Evolutionary conservation across 2,329 filamentous ascomycete genomes (phyloP).

Genomic region (Zalaria obscura): DNA sequence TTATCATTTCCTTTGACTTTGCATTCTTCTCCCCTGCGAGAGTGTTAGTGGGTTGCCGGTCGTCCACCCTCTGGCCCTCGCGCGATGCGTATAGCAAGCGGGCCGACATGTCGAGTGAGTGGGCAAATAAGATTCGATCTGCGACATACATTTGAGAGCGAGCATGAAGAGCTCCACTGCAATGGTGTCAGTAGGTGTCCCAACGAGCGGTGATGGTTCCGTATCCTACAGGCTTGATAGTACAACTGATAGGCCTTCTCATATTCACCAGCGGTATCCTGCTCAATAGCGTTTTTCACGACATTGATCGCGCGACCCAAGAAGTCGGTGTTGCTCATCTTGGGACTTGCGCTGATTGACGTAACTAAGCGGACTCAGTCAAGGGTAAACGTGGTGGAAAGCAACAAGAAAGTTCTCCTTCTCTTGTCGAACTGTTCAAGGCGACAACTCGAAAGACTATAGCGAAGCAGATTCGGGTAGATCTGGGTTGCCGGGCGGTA

Average conservation of each 20-base stretch:
- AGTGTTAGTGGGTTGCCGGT: constrained; percentile 8
- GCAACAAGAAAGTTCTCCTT: no score
- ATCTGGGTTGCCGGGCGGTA: no score
- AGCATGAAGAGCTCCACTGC: constrained; percentile 93
- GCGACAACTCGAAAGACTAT: no score
- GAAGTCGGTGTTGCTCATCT: constrained; percentile 93
- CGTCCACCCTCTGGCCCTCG: not conserved
- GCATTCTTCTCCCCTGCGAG: constrained; percentile 77
- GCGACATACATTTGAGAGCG: constrained; percentile 63
- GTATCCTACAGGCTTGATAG: constrained; percentile 55
- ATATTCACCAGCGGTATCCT: constrained; percentile 90
- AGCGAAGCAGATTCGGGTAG: no score
- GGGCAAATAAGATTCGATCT: no score
- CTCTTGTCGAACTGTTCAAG: no score
- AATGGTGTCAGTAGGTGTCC: constrained; percentile 9
- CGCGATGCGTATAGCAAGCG: no score
- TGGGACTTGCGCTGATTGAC: not conserved
- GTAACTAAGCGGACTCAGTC: no score
- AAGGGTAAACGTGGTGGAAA: no score
- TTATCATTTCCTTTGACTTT: constrained; percentile 93
- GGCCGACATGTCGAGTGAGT: no score
- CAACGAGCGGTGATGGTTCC: not conserved
- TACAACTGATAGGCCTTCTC: constrained; percentile 94
- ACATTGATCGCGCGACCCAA: constrained; percentile 90
- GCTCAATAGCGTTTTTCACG: constrained; percentile 95